Evolutionary conservation across 352 stramenopile species (phyloP), one percentile per base, ranked within the genome.

Genomic region (Phytophthora sp.): DNA sequence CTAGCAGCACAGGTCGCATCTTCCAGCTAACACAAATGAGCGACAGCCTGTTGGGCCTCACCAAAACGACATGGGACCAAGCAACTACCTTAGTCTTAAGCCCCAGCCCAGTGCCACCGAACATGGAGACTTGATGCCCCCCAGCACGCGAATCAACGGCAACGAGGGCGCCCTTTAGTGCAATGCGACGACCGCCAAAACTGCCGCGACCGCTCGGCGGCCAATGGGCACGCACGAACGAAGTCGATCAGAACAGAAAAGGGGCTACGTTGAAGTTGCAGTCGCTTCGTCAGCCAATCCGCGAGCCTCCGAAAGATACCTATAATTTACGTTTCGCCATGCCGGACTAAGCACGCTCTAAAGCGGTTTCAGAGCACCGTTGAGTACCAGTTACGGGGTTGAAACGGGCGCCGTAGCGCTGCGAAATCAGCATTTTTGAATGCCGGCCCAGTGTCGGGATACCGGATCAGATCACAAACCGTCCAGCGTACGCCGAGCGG

Each of bases 301-400:
- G 24, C 20, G 31, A 8, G 18, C 23, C 30, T 18, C 38, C 50
- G 30, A 62, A 50, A 44, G n/a, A 50, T 41, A 50, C 53, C 24
- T 55, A 67, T 63, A 50, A 62, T 68, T 63, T 68, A 63, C 51
- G 51, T 63, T 68, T 59, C 55, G 27, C 30, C 29, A 57, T 13
- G 23, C 42, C 33, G 7, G 44, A 50, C 33, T 44, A 44, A 44
- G n/a, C 36, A n/a, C n/a, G n/a, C n/a, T n/a, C n/a, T n/a, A 6
- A 44, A 33, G 26, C 33, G 15, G 44, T 63, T 56, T 50, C 24
- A 18, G n/a, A 47, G 23, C 8, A 2, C 31, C 24, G 24, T 54
- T 54, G n/a, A 41, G n/a, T 23, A 39, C 26, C 24, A 29, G 49
- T 64, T 64, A 57, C 36, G 36, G 36, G 23, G 3, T 44, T 41